Percentiles rank a stretch among this genome's conserved stretches.
Conservation (phyloP, 441 rosid species). For the Breynia disticha region DNA sequence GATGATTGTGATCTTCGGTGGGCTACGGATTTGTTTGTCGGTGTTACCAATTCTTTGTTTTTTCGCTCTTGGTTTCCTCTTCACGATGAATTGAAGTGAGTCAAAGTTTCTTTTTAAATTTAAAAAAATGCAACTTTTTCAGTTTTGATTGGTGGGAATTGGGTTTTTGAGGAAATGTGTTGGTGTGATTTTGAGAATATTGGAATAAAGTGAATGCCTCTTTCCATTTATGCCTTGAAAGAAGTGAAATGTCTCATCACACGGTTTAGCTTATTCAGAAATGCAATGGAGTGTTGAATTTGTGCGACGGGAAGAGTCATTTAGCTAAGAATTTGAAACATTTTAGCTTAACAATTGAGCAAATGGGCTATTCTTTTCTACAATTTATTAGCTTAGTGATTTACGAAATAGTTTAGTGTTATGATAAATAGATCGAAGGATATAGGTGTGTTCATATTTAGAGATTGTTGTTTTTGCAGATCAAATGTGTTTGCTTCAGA, state of each 20-base stretch:
- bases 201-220: constrained; percentile 4
- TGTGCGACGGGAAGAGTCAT: no score
- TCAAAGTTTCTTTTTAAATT: not conserved
- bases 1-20: constrained; percentile 34
- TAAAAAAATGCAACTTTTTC: not conserved
- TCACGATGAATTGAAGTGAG: constrained; percentile 54
- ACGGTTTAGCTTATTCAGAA: not conserved
- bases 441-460: no score
- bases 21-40: constrained; percentile 50
- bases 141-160: not conserved
- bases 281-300: no score
- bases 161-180: not conserved
- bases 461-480: no score
- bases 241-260: not conserved
- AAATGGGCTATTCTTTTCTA: no score
- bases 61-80: constrained; percentile 80
- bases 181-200: not conserved
- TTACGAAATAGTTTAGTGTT: no score
- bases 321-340: no score
- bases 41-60: constrained; percentile 59
- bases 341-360: no score
- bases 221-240: not conserved
- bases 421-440: no score
- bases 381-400: no score
- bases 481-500: no score